Evolutionary conservation across 768 basidiomycete species (phyloP).

Genomic region (Phylloporus rhodoxanthus): DNA sequence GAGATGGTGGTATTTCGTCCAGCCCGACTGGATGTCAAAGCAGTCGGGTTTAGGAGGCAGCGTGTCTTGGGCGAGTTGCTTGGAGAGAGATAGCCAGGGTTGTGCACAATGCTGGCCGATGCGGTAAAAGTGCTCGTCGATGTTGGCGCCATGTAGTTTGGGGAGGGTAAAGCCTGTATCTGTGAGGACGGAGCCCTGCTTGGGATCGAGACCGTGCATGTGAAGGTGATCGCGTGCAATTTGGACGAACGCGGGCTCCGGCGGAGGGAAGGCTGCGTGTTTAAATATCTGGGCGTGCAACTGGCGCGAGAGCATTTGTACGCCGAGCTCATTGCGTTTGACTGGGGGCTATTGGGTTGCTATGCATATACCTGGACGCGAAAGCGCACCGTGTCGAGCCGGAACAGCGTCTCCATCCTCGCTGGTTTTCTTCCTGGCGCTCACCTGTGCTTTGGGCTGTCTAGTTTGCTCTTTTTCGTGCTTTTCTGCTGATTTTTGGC

Average conservation of each 20-base stretch:
- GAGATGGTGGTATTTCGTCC: conserved; percentile 77
- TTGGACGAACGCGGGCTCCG: conserved; percentile 55
- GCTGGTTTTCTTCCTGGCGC: not conserved
- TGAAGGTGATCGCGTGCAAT: conserved; percentile 78
- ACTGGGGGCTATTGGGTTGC: conserved; percentile 30
- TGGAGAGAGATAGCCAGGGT: conserved; percentile 73
- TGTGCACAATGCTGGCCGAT: conserved; percentile 65
- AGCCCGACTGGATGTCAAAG: conserved; percentile 63
- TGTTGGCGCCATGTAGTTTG: conserved; percentile 68
- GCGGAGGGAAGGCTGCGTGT: conserved; percentile 56
- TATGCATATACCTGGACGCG: not conserved
- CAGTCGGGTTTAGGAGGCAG: conserved; percentile 58
- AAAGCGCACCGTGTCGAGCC: conserved; percentile 5
- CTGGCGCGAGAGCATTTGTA: conserved; percentile 81
- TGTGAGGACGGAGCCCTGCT: conserved; percentile 74
- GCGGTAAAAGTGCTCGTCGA: conserved; percentile 85
- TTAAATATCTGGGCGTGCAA: conserved; percentile 82
- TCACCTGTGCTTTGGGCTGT: not conserved
- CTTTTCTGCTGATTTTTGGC: conserved; percentile 4
- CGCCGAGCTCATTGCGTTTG: conserved; percentile 84
- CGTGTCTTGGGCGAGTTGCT: conserved; percentile 43
- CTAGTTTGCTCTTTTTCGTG: not conserved
- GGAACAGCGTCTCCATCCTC: not conserved
- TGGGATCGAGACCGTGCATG: conserved; percentile 76
- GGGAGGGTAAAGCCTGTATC: conserved; percentile 79